Evolutionary conservation across 371 early-diverging fungal genomes (phyloP), one percentile per base, ranked within the genome.

Genomic region (Dichotomocladium elegans): DNA sequence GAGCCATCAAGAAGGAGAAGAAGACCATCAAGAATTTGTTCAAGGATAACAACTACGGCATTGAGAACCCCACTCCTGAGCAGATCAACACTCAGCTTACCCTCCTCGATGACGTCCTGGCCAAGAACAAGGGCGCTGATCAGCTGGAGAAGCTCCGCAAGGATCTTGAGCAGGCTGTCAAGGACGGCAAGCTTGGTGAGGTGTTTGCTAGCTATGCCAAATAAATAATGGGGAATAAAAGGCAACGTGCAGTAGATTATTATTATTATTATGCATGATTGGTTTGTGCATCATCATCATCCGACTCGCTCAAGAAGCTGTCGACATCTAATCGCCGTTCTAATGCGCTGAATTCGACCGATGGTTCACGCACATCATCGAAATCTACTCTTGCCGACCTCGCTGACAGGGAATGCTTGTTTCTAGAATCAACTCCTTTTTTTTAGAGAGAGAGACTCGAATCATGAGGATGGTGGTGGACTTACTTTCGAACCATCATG

Each of bases 1-100:
- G 90, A 68, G 80, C 72, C 35, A 77, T 93, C 63, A 87, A 88
- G 74, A 93, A 92, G 82, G 93, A 93, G 70, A 91, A 92, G 85
- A 95, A 94, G 80, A 82, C 77, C 53, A 81, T 96, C 65, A 88
- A 89, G 79, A 66, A 79, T n/a, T 58, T 91, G 47, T 69, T 93
- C 64, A 84, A 89, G 66, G 86, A 80, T 29, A 75, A 88, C 81
- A 87, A 89, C 82, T 90, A 88, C 74, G 90, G 86, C 75, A 69
- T 90, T 50, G 79, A 58, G 58, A 66, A 79, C n/a, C 72, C 83
- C 15, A 59, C 62, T 10, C 77, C 81, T 41, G 81, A 62, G 40
- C 64, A 86, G 55, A 80, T 88, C 28, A 82, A 83, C 43, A 59
- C 70, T 50, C 84, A 85, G 60, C 70, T 85, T 30, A 76, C 82